These are phyloP conservation scores for Phytophthora idaei DNA, from an alignment of 352 stramenopile genomes.

Conservation along the genomic window DNA sequence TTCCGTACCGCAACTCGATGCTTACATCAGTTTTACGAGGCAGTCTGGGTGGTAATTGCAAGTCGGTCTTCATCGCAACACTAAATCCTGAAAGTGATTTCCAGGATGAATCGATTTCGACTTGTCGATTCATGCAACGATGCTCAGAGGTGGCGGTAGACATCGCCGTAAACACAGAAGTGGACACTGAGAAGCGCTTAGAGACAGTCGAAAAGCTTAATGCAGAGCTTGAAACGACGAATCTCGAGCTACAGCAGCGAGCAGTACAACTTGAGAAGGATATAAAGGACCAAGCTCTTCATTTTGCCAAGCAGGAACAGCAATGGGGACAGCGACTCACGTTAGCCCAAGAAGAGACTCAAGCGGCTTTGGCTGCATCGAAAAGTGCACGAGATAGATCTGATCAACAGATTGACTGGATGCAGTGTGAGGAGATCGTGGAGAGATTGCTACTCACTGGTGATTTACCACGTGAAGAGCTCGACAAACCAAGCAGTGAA, in stretches of 20 bases:
- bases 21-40: slow-evolving; percentile 96
- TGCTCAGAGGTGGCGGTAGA: slow-evolving; percentile 90
- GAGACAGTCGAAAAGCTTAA: slow-evolving; percentile 62
- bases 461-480: slow-evolving; percentile 46
- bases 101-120: slow-evolving; percentile 94
- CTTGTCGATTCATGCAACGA: slow-evolving; percentile 95
- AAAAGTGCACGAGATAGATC: slow-evolving; percentile 21
- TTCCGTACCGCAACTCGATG: slow-evolving; percentile 97
- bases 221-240: slow-evolving; percentile 43
- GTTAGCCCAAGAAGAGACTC: slow-evolving; percentile 35
- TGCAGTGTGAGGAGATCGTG: slow-evolving; percentile 61
- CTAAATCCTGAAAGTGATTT: slow-evolving; percentile 91
- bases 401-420: slow-evolving; percentile 49
- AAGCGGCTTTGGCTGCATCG: slow-evolving; percentile 34
- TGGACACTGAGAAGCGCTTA: slow-evolving; percentile 69
- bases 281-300: slow-evolving; percentile 37
- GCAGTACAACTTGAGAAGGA: slow-evolving; percentile 57
- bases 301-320: slow-evolving; percentile 42
- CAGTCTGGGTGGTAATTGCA: slow-evolving; percentile 96
- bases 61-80: slow-evolving; percentile 97
- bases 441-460: slow-evolving; percentile 57
- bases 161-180: slow-evolving; percentile 66
- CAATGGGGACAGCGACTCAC: slow-evolving; percentile 39
- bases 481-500: slow-evolving; percentile 26
- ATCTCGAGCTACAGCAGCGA: slow-evolving; percentile 48